Evolutionary conservation across 1,284 basidiomycete species (phyloP).

Genomic region (Amylostereum chailletii): DNA sequence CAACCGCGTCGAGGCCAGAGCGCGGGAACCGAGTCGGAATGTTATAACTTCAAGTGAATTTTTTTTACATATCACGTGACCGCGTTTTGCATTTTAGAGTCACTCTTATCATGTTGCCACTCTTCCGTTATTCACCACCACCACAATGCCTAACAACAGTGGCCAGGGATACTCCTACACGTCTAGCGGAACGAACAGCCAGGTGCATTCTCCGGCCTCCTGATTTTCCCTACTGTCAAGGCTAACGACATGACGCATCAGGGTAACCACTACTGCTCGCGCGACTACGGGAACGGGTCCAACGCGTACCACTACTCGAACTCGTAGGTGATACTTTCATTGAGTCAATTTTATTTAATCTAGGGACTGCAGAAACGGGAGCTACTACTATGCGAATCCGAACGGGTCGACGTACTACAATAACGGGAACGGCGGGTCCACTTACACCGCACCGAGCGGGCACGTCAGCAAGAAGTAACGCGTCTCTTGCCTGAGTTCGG

Average conservation of each 20-base stretch:
- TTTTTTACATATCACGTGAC: too few species aligned
- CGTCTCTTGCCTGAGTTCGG: too few species aligned
- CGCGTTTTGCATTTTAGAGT: too few species aligned
- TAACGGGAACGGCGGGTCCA: constrained; percentile 33
- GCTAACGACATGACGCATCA: constrained; percentile 13
- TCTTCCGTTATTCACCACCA: too few species aligned
- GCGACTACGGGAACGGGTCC: constrained; percentile 30
- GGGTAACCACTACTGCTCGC: constrained; percentile 51
- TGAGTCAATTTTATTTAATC: not conserved
- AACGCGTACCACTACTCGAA: constrained; percentile 55
- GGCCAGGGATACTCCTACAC: constrained; percentile 27
- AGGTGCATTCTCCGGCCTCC: constrained; percentile 24
- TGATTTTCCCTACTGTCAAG: not conserved
- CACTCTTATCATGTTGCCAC: too few species aligned
- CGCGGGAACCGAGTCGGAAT: too few species aligned
- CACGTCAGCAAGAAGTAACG: not conserved
- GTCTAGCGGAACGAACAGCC: constrained; percentile 39
- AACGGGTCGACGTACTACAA: constrained; percentile 55
- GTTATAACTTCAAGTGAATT: too few species aligned
- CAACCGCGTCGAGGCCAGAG: too few species aligned
- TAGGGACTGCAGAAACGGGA: constrained; percentile 31
- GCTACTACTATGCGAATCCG: constrained; percentile 54
- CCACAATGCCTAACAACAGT: too few species aligned
- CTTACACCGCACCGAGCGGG: constrained; percentile 45
- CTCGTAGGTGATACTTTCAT: constrained; percentile 21